Conservation (phyloP, 1,139 yeast species). For the Blastobotrys illinoisensis region DNA sequence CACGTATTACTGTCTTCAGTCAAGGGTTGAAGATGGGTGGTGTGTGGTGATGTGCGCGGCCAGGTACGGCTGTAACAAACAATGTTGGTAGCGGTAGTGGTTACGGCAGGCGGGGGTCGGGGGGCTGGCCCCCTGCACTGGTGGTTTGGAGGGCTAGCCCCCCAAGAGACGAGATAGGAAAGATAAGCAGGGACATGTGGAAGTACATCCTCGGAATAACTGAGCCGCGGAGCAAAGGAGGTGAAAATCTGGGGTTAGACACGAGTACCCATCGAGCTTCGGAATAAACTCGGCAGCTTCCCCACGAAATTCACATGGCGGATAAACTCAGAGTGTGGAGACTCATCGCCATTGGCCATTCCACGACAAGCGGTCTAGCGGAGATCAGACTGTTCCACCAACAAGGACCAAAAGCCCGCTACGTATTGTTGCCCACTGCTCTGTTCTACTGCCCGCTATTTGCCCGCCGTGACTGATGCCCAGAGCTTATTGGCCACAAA, state of each 20-base stretch:
- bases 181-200: background rate
- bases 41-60: background rate
- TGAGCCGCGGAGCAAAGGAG: background rate
- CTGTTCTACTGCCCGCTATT: background rate
- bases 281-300: background rate
- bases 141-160: background rate
- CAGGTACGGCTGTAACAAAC: background rate
- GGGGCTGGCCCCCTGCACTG: background rate
- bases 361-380: too few relatives aligned
- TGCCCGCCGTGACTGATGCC: background rate
- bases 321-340: background rate
- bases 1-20: background rate
- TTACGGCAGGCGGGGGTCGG: too few relatives aligned
- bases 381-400: too few relatives aligned
- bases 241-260: background rate
- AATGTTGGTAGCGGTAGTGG: too few relatives aligned
- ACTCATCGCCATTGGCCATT: background rate
- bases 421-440: too few relatives aligned
- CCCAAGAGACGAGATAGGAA: background rate
- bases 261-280: background rate
- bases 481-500: too few relatives aligned
- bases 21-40: background rate
- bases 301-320: background rate
- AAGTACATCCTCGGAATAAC: background rate
- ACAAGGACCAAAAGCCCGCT: background rate